These are phyloP conservation scores for Trametes cinnabarina DNA, from an alignment of 768 basidiomycete species.

Conservation along the genomic window DNA sequence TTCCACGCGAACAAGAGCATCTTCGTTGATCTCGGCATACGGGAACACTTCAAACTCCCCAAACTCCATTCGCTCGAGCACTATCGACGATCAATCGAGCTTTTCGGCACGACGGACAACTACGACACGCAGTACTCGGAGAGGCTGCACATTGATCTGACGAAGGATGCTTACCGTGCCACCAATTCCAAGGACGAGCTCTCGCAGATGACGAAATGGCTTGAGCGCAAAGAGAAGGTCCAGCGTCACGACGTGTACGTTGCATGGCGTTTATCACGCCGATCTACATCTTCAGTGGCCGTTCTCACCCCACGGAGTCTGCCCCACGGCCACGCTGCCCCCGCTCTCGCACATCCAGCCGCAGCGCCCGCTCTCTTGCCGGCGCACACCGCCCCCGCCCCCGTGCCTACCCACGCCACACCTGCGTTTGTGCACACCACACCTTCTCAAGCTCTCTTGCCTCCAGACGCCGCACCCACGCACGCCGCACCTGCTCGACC, in stretches of 20 bases:
- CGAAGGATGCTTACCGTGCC: no score
- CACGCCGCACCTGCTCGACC: no score
- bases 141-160: constrained; percentile 43
- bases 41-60: constrained; percentile 22
- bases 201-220: constrained; percentile 19
- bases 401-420: no score
- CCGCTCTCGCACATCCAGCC: no score
- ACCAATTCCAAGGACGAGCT: constrained; percentile 17
- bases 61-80: constrained; percentile 26
- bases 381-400: no score
- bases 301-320: no score
- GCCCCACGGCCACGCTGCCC: no score
- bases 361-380: no score
- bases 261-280: constrained; percentile 11
- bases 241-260: constrained; percentile 7
- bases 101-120: constrained; percentile 22
- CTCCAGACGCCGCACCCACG: no score
- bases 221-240: constrained; percentile 16
- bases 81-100: constrained; percentile 18
- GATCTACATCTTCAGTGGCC: no score
- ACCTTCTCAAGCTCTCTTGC: no score
- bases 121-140: constrained; percentile 26
- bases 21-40: constrained; percentile 24
- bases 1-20: constrained; percentile 27
- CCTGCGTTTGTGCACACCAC: no score